A percentile compares a stretch with the other conserved stretches of the same genome.
Evolutionary conservation across 305 asterid species (phyloP).

Genomic region (Fraxinus velutina): DNA sequence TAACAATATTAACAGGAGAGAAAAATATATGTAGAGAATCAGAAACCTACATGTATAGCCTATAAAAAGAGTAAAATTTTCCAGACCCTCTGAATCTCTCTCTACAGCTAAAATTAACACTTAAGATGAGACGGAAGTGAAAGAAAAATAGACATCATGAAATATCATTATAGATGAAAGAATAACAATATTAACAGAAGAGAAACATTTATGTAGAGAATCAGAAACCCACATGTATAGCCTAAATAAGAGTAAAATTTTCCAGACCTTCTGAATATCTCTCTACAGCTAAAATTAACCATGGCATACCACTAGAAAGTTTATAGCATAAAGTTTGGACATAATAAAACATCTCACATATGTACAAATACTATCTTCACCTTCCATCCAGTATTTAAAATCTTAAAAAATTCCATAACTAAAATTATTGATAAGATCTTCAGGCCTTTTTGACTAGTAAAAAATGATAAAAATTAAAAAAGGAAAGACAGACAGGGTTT

Average conservation of each 20-base stretch:
- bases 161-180: conserved; percentile 1
- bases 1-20: not conserved
- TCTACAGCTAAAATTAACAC: not conserved
- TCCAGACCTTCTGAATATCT: not conserved
- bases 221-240: not conserved
- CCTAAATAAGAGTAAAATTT: not conserved
- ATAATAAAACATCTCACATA: not conserved
- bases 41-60: not conserved
- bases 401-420: not conserved
- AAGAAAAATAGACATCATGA: not conserved
- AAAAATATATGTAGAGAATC: not conserved
- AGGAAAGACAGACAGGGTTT: not conserved
- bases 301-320: not conserved
- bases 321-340: not conserved
- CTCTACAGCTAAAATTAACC: not conserved
- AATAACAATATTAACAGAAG: not conserved
- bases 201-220: not conserved
- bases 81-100: not conserved
- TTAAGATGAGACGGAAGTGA: not conserved
- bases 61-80: not conserved
- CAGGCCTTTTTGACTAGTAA: not conserved
- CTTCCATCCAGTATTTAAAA: not conserved
- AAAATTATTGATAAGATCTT: not conserved
- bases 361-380: not conserved
- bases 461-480: not conserved